Conservation (phyloP, 768 basidiomycete genomes). For the Leccinum rimulosum region DNA sequence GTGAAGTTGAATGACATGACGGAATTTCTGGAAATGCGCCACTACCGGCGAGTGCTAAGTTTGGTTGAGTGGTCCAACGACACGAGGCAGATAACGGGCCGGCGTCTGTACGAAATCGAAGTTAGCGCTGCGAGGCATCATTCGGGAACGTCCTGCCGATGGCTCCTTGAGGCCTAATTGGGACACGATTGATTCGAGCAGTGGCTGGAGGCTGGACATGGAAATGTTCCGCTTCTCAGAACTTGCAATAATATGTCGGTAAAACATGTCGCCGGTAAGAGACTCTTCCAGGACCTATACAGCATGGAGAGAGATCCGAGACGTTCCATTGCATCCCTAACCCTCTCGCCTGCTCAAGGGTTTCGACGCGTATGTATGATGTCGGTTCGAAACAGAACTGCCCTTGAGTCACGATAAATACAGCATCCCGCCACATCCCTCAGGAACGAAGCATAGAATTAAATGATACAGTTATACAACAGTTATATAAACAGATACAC, state of each 20-base stretch:
- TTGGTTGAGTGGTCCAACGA: neutral
- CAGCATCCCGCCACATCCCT: conserved; percentile 18
- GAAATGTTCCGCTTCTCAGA: conserved; percentile 10
- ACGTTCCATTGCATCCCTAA: neutral
- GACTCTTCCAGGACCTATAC: neutral
- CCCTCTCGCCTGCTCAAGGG: neutral
- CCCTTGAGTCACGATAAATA: conserved; percentile 4
- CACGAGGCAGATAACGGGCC: conserved; percentile 30
- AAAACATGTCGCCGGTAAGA: conserved; percentile 5
- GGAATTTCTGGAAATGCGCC: neutral
- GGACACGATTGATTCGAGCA: neutral
- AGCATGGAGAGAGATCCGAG: neutral
- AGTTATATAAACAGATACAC: neutral
- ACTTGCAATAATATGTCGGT: conserved; percentile 1
- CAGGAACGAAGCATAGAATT: neutral
- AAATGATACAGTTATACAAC: neutral
- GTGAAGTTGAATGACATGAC: neutral
- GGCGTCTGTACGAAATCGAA: conserved; percentile 26
- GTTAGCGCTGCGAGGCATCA: conserved; percentile 18
- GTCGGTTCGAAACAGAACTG: neutral
- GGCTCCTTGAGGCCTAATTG: conserved; percentile 14
- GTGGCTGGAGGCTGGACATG: neutral
- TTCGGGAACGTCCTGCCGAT: conserved; percentile 19
- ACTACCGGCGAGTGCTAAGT: neutral
- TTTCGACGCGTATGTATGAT: neutral